phyloP scores from a whole-genome alignment of 2,329 filamentous ascomycete species.

The Apiospora kogelbergensis region DNA sequence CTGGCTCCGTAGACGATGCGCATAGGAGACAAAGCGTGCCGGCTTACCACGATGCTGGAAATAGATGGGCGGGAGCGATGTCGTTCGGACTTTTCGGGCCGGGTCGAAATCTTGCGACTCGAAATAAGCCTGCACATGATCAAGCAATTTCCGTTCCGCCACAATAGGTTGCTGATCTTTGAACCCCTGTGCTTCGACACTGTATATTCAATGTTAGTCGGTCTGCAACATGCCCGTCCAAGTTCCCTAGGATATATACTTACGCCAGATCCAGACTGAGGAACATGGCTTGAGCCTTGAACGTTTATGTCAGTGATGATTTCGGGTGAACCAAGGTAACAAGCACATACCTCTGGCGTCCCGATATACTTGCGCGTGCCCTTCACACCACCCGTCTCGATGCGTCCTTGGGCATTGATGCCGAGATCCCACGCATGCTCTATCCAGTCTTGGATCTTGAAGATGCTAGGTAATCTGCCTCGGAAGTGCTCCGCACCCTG shows the following conservation, averaged over 20 bases:
- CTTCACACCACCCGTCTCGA: conserved; percentile 82
- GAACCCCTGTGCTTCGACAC: conserved; percentile 31
- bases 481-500: conserved; percentile 61
- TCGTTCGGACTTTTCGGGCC: conserved; percentile 65
- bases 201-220: not conserved
- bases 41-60: conserved; percentile 74
- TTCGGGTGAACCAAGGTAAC: not conserved
- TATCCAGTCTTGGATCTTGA: conserved; percentile 82
- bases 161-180: conserved; percentile 52
- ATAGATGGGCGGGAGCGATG: conserved; percentile 79
- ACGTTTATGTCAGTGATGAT: not conserved
- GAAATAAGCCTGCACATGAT: conserved; percentile 75
- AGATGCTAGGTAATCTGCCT: conserved; percentile 68
- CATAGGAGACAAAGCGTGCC: not conserved
- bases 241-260: conserved; percentile 25
- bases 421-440: conserved; percentile 86
- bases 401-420: conserved; percentile 71
- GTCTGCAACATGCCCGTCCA: not conserved
- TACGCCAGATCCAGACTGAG: conserved; percentile 66
- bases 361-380: conserved; percentile 96
- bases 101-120: conserved; percentile 49
- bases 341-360: conserved; percentile 70
- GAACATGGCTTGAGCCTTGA: conserved; percentile 78
- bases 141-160: conserved; percentile 59
- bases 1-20: not conserved